Conservation (phyloP, 83 land plant species). For the Thuja plicata region DNA sequence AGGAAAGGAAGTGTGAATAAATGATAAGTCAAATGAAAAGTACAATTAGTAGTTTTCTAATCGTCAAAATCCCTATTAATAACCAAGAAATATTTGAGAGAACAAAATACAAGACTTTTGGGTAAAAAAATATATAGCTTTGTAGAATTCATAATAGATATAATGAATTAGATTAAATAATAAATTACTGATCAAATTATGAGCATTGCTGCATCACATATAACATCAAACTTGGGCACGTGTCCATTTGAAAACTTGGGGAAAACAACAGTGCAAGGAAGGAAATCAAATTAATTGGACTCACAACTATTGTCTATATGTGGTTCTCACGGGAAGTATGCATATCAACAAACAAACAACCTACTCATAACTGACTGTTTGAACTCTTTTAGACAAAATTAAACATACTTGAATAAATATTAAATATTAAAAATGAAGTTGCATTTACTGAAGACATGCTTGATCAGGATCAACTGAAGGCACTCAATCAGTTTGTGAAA, state of each 20-base stretch:
- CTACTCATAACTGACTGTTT: not conserved
- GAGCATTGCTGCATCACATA: not conserved
- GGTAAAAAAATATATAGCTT: not conserved
- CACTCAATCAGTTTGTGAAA: too few relatives aligned
- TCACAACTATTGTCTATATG: not conserved
- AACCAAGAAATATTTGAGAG: not conserved
- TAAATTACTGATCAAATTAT: not conserved
- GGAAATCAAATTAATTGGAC: not conserved
- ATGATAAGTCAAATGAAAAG: not conserved
- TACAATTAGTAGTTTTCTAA: not conserved
- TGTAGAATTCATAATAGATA: not conserved
- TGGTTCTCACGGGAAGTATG: not conserved
- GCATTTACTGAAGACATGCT: too few relatives aligned
- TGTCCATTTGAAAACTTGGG: not conserved
- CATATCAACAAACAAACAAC: not conserved
- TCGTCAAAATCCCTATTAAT: not conserved
- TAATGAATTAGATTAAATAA: not conserved
- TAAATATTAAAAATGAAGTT: not conserved
- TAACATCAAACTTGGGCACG: not conserved
- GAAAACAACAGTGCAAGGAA: not conserved
- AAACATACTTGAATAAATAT: not conserved
- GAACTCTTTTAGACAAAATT: not conserved
- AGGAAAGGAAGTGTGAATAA: not conserved
- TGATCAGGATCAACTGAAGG: too few relatives aligned
- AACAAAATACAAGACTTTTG: not conserved